Base-by-base conservation (phyloP, 1,284 basidiomycete species). In the Termitomyces sp. region DNA sequence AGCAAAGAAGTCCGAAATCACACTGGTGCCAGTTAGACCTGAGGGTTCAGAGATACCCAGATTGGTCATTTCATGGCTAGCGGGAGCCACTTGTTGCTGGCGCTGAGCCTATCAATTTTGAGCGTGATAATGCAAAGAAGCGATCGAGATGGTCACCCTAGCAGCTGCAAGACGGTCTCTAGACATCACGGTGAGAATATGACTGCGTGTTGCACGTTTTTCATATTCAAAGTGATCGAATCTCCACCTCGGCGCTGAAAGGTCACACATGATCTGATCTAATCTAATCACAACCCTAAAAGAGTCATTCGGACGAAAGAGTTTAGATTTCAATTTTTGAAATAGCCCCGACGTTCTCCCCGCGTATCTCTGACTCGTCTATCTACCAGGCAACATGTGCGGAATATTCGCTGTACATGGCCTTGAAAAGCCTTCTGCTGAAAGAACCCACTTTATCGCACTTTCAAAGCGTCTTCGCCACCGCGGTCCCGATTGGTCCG, bases 401-500 rank as follows among this genome's bases (percentile, higher is more conserved):
- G 93, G 93, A 62, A 96, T 96, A 66, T 78, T 94, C 64, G 90
- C 87, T 60, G 86, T 85, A 53, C 92, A 94, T 68, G 84, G 86
- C 61, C 70, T 94, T 59, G 81, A 88, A 58, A 86, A 86, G 58
- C 84, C 93, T 48, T 67, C 79, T 45, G 70, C 73, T 15, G 86
- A 88, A 64, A 79, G 94, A 59, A 76, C 86, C 47, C 82, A 78
- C 59, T 88, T 87, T 64, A 86, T 97, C 60, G 88, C 92, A 6
- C 80, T 89, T 65, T 93, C 92, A 8, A 97, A 94, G 75, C 86
- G 83, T 64, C 84, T 93, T 62, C 82, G 95, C 57, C 94, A 97
- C 71, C 86, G 94, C 64, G 94, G 94, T 46, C 95, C 95, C 33
- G 94, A 98, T 74, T 98, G 94, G 94, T 94, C 93, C 30, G 94